These are phyloP conservation scores for Fusarium stilboides DNA, from an alignment of 2,329 filamentous ascomycete genomes.

Conservation along the genomic window DNA sequence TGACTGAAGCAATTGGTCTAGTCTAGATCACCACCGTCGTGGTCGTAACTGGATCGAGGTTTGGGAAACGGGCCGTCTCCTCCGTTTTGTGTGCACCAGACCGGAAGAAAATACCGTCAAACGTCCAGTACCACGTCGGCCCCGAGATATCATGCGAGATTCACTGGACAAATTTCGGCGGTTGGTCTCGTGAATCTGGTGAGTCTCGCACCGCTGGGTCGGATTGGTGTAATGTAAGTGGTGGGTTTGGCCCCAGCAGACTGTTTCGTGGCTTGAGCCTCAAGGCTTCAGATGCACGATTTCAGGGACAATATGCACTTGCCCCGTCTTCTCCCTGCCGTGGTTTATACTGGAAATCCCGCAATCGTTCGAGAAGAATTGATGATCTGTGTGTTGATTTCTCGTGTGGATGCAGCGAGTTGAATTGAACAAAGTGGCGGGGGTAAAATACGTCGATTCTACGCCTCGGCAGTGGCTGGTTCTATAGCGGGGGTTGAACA, in stretches of 20 bases:
- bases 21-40: conserved; percentile 24
- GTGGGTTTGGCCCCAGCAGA: conserved; percentile 19
- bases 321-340: conserved; percentile 9
- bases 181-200: conserved; percentile 21
- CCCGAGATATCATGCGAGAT: conserved; percentile 25
- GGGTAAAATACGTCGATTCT: conserved; percentile 19
- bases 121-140: conserved; percentile 16
- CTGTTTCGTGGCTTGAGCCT: conserved; percentile 38
- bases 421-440: conserved; percentile 9
- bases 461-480: conserved; percentile 25
- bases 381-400: conserved; percentile 2
- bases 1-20: conserved; percentile 7
- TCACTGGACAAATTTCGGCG: conserved; percentile 19
- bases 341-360: conserved; percentile 20
- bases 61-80: conserved; percentile 42
- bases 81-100: conserved; percentile 22
- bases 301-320: conserved; percentile 7
- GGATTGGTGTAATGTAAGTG: conserved; percentile 39
- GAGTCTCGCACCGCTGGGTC: conserved; percentile 22
- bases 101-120: conserved; percentile 17
- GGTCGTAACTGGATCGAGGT: conserved; percentile 12
- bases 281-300: conserved; percentile 9
- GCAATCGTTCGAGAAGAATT: conserved; percentile 27
- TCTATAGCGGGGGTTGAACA: background rate
- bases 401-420: conserved; percentile 6